Percentiles rank a stretch among this genome's conserved stretches.
These are phyloP conservation scores for Hypoxylon sp. DNA, from an alignment of 2,329 filamentous ascomycete genomes.

Conservation along the genomic window DNA sequence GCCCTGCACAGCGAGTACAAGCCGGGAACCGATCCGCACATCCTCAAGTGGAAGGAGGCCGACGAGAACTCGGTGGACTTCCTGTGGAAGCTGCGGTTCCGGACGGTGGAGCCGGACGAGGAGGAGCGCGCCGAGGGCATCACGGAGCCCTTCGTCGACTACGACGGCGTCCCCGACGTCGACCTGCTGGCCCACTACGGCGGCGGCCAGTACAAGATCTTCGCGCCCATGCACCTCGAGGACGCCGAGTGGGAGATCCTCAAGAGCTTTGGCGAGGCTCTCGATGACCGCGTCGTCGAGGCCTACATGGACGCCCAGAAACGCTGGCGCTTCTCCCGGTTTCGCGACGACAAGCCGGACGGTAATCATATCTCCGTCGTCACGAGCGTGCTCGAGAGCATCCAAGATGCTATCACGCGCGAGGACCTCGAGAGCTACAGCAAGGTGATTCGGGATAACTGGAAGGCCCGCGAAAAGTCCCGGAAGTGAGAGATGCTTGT, in stretches of 20 bases:
- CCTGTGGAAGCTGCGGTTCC: slow-evolving; percentile 81
- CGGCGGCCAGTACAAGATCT: slow-evolving; percentile 71
- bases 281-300: slow-evolving; percentile 92
- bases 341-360: slow-evolving; percentile 91
- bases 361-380: slow-evolving; percentile 91
- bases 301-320: slow-evolving; percentile 82
- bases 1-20: slow-evolving; percentile 88
- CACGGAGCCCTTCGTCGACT: slow-evolving; percentile 76
- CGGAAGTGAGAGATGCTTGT: slow-evolving; percentile 34
- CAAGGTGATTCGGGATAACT: slow-evolving; percentile 78
- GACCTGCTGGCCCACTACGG: slow-evolving; percentile 78
- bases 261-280: slow-evolving; percentile 77
- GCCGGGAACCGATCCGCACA: slow-evolving; percentile 90
- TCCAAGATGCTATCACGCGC: slow-evolving; percentile 85
- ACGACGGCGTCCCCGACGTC: slow-evolving; percentile 80
- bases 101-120: slow-evolving; percentile 74
- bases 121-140: slow-evolving; percentile 75
- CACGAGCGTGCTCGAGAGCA: slow-evolving; percentile 87
- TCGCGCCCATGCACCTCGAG: slow-evolving; percentile 75
- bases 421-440: slow-evolving; percentile 80
- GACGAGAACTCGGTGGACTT: slow-evolving; percentile 97
- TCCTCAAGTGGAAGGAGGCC: slow-evolving; percentile 97
- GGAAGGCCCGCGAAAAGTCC: slow-evolving; percentile 72
- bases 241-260: slow-evolving; percentile 85
- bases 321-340: slow-evolving; percentile 87